A percentile compares a stretch with the other conserved stretches of the same genome.
Conservation (phyloP, 345 rosid species). For the Populus ilicifolia region DNA sequence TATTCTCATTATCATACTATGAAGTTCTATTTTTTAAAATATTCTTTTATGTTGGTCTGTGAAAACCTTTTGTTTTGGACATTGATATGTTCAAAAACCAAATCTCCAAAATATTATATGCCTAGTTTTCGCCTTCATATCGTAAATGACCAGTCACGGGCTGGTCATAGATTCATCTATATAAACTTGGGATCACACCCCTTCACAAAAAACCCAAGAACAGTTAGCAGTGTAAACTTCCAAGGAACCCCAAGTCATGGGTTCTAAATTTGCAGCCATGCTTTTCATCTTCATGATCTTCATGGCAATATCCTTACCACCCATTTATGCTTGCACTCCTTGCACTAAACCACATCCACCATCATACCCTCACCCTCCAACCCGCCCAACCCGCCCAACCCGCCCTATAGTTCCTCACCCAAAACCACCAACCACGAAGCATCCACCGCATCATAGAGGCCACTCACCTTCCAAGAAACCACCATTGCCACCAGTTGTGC, state of each 20-base stretch:
- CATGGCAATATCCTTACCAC: slow-evolving; percentile 49
- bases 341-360: slow-evolving; percentile 49
- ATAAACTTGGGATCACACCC: not conserved
- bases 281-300: slow-evolving; percentile 46
- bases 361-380: slow-evolving; percentile 19
- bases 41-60: no score
- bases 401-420: slow-evolving; percentile 34
- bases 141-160: slow-evolving; percentile 35
- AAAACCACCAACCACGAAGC: slow-evolving; percentile 35
- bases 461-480: slow-evolving; percentile 34
- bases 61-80: no score
- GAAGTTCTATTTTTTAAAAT: no score
- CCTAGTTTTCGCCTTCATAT: not conserved
- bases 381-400: slow-evolving; percentile 21
- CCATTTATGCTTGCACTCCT: slow-evolving; percentile 52
- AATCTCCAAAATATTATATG: no score
- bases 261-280: slow-evolving; percentile 36
- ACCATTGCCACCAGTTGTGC: slow-evolving; percentile 16
- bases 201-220: slow-evolving; percentile 1
- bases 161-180: slow-evolving; percentile 33
- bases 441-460: slow-evolving; percentile 60
- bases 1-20: no score
- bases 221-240: slow-evolving; percentile 5
- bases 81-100: no score
- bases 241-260: slow-evolving; percentile 37